Percentiles rank a stretch among this genome's conserved stretches.
Evolutionary conservation across 805 yeast genomes (phyloP).

Genomic region (Candida ficus): DNA sequence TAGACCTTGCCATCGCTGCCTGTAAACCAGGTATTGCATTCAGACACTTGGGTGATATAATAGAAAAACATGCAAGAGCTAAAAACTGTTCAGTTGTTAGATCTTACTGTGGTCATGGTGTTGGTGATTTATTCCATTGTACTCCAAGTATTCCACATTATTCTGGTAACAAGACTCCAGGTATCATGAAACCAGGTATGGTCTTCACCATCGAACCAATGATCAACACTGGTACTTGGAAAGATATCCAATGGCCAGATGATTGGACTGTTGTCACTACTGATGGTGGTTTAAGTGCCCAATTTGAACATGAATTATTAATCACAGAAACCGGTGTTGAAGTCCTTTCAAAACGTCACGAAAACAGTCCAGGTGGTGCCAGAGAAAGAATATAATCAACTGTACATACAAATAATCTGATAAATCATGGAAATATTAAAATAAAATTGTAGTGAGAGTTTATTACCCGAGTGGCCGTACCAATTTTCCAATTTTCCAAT

Average conservation of each 20-base stretch:
- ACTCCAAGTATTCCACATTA: conserved; percentile 94
- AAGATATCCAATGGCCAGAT: conserved; percentile 92
- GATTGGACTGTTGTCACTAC: conserved; percentile 93
- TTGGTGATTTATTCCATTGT: conserved; percentile 80
- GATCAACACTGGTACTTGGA: conserved; percentile 80
- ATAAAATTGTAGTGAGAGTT: neutral
- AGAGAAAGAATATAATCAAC: conserved; percentile 40
- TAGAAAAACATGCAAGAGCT: conserved; percentile 78
- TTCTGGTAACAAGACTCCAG: conserved; percentile 87
- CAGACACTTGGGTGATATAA: conserved; percentile 80
- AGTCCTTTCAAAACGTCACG: conserved; percentile 76
- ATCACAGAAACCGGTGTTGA: conserved; percentile 94
- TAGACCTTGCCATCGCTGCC: conserved; percentile 73
- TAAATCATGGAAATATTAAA: too few species aligned
- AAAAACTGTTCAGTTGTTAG: conserved; percentile 83
- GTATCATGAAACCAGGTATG: conserved; percentile 93
- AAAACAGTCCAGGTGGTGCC: conserved; percentile 87
- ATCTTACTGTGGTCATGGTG: conserved; percentile 93
- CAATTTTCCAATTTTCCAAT: too few species aligned
- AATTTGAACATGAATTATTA: conserved; percentile 88
- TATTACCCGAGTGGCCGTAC: neutral
- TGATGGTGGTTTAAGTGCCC: conserved; percentile 89
- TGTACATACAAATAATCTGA: too few species aligned
- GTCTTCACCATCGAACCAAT: conserved; percentile 97
- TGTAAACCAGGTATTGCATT: conserved; percentile 92